Evolutionary conservation across 2,329 filamentous ascomycete species (phyloP).

Genomic region (Huntiella omanensis): DNA sequence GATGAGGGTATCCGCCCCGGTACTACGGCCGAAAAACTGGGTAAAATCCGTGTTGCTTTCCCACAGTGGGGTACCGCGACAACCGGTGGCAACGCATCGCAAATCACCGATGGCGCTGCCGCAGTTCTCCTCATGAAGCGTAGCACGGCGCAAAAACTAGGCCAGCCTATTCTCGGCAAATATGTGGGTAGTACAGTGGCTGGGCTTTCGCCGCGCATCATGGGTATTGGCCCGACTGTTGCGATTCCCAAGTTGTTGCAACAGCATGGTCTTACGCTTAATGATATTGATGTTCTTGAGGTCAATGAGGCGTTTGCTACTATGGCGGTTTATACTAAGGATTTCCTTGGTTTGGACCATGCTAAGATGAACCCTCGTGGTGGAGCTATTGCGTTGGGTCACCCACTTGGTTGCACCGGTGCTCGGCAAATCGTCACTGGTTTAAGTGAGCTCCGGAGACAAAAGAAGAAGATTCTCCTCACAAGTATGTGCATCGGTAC

Average conservation of each 20-base stretch:
- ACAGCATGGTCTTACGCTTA: conserved; percentile 58
- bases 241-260: conserved; percentile 66
- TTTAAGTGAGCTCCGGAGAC: conserved; percentile 63
- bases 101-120: conserved; percentile 86
- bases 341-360: conserved; percentile 50
- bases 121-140: conserved; percentile 89
- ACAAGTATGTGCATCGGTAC: conserved; percentile 78
- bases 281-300: conserved; percentile 79
- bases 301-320: conserved; percentile 96
- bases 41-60: conserved; percentile 81
- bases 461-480: conserved; percentile 76
- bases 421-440: conserved; percentile 75
- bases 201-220: conserved; percentile 79
- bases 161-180: conserved; percentile 85
- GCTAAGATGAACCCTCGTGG: conserved; percentile 66
- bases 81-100: conserved; percentile 84
- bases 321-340: conserved; percentile 88
- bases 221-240: conserved; percentile 75
- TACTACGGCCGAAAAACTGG: conserved; percentile 65
- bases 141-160: conserved; percentile 66
- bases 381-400: conserved; percentile 66
- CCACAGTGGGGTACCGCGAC: conserved; percentile 71
- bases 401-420: conserved; percentile 65
- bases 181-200: conserved; percentile 83
- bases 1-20: conserved; percentile 86